Conservation (phyloP, 345 rosid species). For the Moricandia arvensis region DNA sequence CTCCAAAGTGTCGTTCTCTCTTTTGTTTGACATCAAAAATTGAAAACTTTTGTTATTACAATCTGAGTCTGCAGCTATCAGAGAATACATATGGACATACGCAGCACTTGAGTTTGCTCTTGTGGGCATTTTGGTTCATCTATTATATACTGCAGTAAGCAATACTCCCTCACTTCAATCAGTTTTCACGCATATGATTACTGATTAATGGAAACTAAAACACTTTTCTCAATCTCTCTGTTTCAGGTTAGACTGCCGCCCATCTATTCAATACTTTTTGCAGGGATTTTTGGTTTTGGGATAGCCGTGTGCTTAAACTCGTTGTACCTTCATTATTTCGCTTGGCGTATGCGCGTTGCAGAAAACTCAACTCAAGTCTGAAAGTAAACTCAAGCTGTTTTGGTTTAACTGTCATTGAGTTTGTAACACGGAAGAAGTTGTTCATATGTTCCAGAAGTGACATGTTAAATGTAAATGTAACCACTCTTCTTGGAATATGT, state of each 20-base stretch:
- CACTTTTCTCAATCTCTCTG: background rate
- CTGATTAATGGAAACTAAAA: background rate
- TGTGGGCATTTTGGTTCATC: constrained; percentile 60
- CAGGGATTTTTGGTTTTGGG: constrained; percentile 80
- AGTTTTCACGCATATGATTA: background rate
- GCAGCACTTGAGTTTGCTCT: constrained; percentile 92
- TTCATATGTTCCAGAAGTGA: constrained; percentile 3
- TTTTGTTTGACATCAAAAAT: background rate
- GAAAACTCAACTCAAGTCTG: constrained; percentile 53
- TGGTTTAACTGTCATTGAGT: constrained; percentile 15
- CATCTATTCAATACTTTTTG: constrained; percentile 54
- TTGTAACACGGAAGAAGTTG: constrained; percentile 10
- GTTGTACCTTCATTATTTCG: constrained; percentile 52
- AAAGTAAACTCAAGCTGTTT: constrained; percentile 18
- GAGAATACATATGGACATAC: constrained; percentile 89
- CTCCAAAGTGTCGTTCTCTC: background rate
- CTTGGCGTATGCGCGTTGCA: constrained; percentile 56
- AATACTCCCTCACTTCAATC: background rate
- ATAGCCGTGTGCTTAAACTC: constrained; percentile 72
- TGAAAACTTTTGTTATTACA: background rate
- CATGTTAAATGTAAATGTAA: constrained; percentile 22
- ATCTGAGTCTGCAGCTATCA: constrained; percentile 63
- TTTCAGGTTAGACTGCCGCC: constrained; percentile 70
- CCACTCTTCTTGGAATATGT: constrained; percentile 22
- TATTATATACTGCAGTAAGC: constrained; percentile 66